Evolutionary conservation across 148 eudicot genomes (phyloP), one percentile per base, ranked within the genome.

Genomic region (Rhododendron ovatum): DNA sequence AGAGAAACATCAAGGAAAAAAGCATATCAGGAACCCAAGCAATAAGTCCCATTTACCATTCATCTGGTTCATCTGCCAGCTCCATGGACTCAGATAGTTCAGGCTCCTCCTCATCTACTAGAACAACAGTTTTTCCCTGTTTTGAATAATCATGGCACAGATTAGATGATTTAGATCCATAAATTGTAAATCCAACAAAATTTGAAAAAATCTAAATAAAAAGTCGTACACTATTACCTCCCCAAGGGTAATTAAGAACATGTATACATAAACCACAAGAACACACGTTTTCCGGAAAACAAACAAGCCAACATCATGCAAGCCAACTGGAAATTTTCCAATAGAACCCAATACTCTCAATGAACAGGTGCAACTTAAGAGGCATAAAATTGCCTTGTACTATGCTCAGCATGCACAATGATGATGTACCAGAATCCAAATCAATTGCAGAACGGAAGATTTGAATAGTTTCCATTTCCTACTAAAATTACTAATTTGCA

Each of bases 41-140:
- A 50, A 30, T 13, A 81, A 81, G 10, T 37, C 37, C 15, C 43
- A 45, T 78, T 67, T 88, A 89, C 92, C 89, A 28, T 73, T 77
- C 87, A 89, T 85, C 90, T 75, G 80, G 84, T 84, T 89, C 84
- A 55, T 94, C 91, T 73, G 61, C 86, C 75, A 87, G 85, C 74
- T 86, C 80, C 11, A 53, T 79, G 81, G 10, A 48, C 71, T 91
- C 89, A 43, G 79, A 76, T 76, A 61, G 48, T 77, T 86, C 91
- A 51, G 89, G 88, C 76, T 91, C 99, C 84, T 94, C 99, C 90
- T 96, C 95, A 77, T 93, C 99, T 86, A 92, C 88, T 75, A 94
- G 65, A 90, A 93, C 92, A 73, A 92, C 89, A 82, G 93, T 78
- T 88, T 90, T 83, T 84, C 76, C 90, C 88, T 87, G 76, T 30